Conservation (phyloP, 148 eudicot genomes). For the Vaccinium vitisidaea region DNA sequence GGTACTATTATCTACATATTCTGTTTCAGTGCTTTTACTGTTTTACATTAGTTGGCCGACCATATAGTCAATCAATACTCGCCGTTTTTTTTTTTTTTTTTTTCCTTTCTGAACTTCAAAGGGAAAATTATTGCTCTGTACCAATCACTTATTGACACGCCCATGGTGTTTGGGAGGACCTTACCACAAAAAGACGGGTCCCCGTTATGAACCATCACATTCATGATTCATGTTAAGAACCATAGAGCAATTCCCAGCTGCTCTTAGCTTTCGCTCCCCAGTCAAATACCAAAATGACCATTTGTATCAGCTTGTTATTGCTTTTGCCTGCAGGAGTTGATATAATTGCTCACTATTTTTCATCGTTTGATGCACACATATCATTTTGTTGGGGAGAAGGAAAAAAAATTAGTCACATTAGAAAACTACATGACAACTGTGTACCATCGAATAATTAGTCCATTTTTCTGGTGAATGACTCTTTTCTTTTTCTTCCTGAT, state of each 20-base stretch:
- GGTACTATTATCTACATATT: background rate
- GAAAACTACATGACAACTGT: background rate
- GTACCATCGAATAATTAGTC: background rate
- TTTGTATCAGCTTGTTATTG: background rate
- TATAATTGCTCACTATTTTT: background rate
- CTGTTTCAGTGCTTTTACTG: background rate
- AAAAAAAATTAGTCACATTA: background rate
- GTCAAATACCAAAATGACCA: background rate
- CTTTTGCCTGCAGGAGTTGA: background rate
- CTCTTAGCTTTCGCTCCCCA: background rate
- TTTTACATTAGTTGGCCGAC: background rate
- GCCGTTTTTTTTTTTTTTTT: background rate
- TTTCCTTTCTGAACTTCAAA: background rate
- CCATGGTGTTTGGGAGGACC: background rate
- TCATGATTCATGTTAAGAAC: background rate
- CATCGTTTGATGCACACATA: background rate
- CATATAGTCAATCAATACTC: background rate
- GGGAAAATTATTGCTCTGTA: background rate
- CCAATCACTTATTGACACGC: background rate
- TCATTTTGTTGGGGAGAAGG: background rate
- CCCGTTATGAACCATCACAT: background rate
- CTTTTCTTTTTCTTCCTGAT: background rate
- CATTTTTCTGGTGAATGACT: background rate
- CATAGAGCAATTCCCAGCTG: background rate
- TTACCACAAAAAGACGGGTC: background rate